Base-by-base conservation (phyloP, 1,284 basidiomycete genomes). In the Phenoliferia sp. region DNA sequence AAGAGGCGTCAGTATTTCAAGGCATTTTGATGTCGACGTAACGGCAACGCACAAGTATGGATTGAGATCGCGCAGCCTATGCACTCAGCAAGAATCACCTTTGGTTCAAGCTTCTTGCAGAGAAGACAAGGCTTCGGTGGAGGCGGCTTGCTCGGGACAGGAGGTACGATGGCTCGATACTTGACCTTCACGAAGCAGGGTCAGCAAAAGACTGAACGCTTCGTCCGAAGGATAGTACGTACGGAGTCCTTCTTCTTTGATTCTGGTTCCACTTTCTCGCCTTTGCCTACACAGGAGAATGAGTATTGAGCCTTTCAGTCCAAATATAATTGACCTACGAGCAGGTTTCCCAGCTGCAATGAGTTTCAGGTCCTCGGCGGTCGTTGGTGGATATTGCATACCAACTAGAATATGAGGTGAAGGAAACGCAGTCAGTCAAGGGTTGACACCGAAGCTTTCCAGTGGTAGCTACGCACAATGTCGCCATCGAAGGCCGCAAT, bases 101-200 rank as follows among this genome's bases (percentile, higher is more conserved):
- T 71, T 1, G 74, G 75, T 57, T 75, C 74, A 48, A 69, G 68
- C 2, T 72, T 67, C 50, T 74, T 75, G 67, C 75, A 76, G 19
- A 76, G 65, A 12, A 75, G 59, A 48, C 69, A 74, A 2, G 71
- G 69, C 52, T 66, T 71, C 52, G 64, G 55, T 31, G 66, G 67
- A 19, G 65, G 58, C 10, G 68, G 68, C 29, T 70, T 70, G n/a
- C n/a, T n/a, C n/a, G n/a, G n/a, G 28, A 56, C 16, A 6, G 16
- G 19, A 58, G 32, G 56, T n/a, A 58, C 56, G 32, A 32, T n/a
- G 31, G 26, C 55, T 50, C 19, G 44, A 22, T 50, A 6, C 48
- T 52, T 52, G 48, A 28, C n/a, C 48, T 52, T 28, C 48, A 44
- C 39, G 39, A 22, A 1, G 17, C 48, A n/a, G 48, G 5, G 7